phyloP scores from a whole-genome alignment of 2,329 filamentous ascomycete genomes.

The Diaporthe humulicola region DNA sequence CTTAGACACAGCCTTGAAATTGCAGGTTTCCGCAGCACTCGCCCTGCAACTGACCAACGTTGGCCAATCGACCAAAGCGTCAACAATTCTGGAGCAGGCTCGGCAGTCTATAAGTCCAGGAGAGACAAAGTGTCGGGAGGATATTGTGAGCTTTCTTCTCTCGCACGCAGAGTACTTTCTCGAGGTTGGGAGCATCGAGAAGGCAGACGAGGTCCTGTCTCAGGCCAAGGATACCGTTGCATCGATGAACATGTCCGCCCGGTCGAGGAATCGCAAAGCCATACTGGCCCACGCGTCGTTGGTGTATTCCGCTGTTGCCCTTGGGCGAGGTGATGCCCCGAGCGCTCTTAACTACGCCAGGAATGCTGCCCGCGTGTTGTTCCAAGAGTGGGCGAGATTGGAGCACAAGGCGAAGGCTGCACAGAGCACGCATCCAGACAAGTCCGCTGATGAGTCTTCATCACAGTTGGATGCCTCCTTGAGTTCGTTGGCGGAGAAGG shows the following conservation, averaged over 20 bases:
- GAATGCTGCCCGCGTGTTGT: conserved; percentile 68
- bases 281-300: conserved; percentile 72
- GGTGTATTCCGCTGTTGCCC: conserved; percentile 74
- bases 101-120: conserved; percentile 38
- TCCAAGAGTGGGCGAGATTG: conserved; percentile 67
- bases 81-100: conserved; percentile 57
- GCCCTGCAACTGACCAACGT: conserved; percentile 67
- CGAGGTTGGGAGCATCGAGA: conserved; percentile 73
- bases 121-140: conserved; percentile 51
- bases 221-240: conserved; percentile 54
- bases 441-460: conserved; percentile 28
- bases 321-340: conserved; percentile 72
- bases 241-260: conserved; percentile 44
- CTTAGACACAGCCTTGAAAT: conserved; percentile 15
- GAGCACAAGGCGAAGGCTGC: conserved; percentile 55
- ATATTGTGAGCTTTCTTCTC: conserved; percentile 71
- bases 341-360: conserved; percentile 70
- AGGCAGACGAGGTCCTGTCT: conserved; percentile 62
- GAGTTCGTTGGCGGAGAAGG: conserved; percentile 43
- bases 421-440: conserved; percentile 44
- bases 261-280: conserved; percentile 57
- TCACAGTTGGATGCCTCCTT: conserved; percentile 25
- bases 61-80: conserved; percentile 65
- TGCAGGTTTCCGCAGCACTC: conserved; percentile 54
- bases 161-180: conserved; percentile 82